Conservation (phyloP, 768 basidiomycete genomes). For the Harrya chromipes region DNA sequence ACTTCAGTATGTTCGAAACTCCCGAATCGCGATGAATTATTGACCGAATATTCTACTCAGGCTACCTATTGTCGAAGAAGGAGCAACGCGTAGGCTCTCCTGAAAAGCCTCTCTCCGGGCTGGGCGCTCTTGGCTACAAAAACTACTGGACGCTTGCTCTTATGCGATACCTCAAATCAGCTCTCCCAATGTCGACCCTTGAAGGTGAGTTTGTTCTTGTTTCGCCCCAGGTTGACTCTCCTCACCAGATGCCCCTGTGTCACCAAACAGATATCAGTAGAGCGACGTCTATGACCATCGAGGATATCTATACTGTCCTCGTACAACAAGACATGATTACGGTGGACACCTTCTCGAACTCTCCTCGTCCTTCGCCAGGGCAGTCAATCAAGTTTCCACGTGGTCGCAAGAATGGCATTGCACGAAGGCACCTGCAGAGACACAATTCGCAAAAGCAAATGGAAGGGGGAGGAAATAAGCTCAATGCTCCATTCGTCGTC, state of each 20-base stretch:
- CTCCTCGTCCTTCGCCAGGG: slow-evolving; percentile 65
- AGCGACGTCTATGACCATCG: slow-evolving; percentile 86
- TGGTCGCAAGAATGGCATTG: slow-evolving; percentile 62
- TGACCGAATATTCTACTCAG: slow-evolving; percentile 39
- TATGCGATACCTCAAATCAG: slow-evolving; percentile 70
- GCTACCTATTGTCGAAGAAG: slow-evolving; percentile 94
- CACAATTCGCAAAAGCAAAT: slow-evolving; percentile 44
- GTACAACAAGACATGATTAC: slow-evolving; percentile 72
- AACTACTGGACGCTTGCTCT: slow-evolving; percentile 91
- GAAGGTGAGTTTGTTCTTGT: slow-evolving; percentile 57
- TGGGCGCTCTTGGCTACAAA: slow-evolving; percentile 92
- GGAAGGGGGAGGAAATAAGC: slow-evolving; percentile 32
- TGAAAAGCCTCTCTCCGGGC: slow-evolving; percentile 90
- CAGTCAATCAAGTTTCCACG: slow-evolving; percentile 74
- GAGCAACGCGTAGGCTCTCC: slow-evolving; percentile 89
- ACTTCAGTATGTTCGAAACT: slow-evolving; percentile 69
- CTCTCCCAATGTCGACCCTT: slow-evolving; percentile 58
- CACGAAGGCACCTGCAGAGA: slow-evolving; percentile 62
- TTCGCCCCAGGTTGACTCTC: slow-evolving; percentile 11
- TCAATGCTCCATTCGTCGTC: slow-evolving; percentile 55
- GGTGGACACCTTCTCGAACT: slow-evolving; percentile 44
- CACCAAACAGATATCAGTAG: slow-evolving; percentile 66
- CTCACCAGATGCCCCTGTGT: slow-evolving; percentile 18
- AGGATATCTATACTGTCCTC: slow-evolving; percentile 81
- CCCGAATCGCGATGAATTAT: slow-evolving; percentile 2